phyloP scores from a whole-genome alignment of 148 eudicot genomes.

The Suaeda aralocaspica region DNA sequence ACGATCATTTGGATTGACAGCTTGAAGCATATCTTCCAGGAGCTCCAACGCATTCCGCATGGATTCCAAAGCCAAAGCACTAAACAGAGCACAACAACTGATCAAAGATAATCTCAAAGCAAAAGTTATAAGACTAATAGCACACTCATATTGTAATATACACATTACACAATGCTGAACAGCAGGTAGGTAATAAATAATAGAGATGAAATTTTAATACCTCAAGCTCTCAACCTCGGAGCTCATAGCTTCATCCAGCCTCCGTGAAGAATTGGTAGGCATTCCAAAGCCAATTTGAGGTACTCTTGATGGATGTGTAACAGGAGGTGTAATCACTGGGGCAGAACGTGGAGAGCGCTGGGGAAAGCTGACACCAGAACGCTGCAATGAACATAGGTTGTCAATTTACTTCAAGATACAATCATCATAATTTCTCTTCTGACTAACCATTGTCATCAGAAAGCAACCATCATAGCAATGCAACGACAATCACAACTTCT shows the following conservation, averaged over 20 bases:
- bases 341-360: constrained; percentile 58
- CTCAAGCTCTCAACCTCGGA: constrained; percentile 71
- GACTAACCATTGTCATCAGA: background rate
- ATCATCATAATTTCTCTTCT: too few relatives aligned
- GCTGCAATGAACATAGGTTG: constrained; percentile 40
- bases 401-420: too few relatives aligned
- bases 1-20: constrained; percentile 70
- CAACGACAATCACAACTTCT: background rate
- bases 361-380: constrained; percentile 71
- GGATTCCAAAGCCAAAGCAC: constrained; percentile 57
- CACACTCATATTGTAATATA: background rate
- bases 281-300: constrained; percentile 69
- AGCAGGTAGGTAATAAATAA: background rate
- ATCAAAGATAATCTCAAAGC: background rate
- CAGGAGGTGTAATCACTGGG: constrained; percentile 82
- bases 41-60: constrained; percentile 73
- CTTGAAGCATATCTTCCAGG: constrained; percentile 82
- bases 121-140: background rate
- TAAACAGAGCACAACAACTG: constrained; percentile 21
- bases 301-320: constrained; percentile 44
- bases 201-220: constrained; percentile 40
- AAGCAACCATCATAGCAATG: background rate
- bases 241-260: constrained; percentile 91
- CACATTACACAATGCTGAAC: background rate
- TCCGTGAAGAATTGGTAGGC: constrained; percentile 66